Base-by-base conservation (phyloP, 768 basidiomycete species). In the Peribolospora baueri region DNA sequence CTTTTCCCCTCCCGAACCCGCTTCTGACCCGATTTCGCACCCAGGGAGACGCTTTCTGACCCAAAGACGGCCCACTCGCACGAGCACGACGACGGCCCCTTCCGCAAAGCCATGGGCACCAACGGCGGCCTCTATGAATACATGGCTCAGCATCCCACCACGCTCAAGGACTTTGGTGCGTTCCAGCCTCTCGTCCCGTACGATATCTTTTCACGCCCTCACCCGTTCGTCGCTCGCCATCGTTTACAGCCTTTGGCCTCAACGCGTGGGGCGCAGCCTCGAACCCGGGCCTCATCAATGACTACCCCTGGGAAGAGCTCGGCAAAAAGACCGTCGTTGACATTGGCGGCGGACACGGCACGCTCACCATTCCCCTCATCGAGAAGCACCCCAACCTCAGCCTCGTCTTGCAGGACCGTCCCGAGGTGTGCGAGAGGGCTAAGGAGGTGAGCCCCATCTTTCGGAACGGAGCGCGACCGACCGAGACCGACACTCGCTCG, bases 281-380 rank as follows among this genome's bases (percentile, higher is more conserved):
- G 3, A 8, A 50, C 49, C 9, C 9, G 49, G 49, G 36, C 11
- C 45, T 43, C 5, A 40, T 48, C 13, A 36, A 51, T 61, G 67
- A 61, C 8, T 69, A 64, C 51, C 61, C 61, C 36, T 82, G 82
- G 82, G 82, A 68, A 73, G n/a, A 50, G 8, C 70, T 75, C 57
- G 60, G 65, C 3, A 61, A 63, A 11, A 64, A 61, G 3, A 37
- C 65, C 10, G 56, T 69, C 6, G 66, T 68, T 10, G 68, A 69
- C 51, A 65, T 69, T 6, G 67, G 66, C 7, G 67, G 66, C 4
- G 66, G 65, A 2, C 53, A 51, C 14, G 62, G 62, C 5, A 60
- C 58, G 8, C 46, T 56, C 14, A 51, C 61, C 9, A 41, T 67
- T 42, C 56, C 56, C 0, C 56, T 69, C 9, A 63, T 63, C 14